A percentile compares a stretch with the other conserved stretches of the same genome.
These are phyloP conservation scores for Ascoidea asiatica DNA, from an alignment of 805 yeast species.

Conservation along the genomic window DNA sequence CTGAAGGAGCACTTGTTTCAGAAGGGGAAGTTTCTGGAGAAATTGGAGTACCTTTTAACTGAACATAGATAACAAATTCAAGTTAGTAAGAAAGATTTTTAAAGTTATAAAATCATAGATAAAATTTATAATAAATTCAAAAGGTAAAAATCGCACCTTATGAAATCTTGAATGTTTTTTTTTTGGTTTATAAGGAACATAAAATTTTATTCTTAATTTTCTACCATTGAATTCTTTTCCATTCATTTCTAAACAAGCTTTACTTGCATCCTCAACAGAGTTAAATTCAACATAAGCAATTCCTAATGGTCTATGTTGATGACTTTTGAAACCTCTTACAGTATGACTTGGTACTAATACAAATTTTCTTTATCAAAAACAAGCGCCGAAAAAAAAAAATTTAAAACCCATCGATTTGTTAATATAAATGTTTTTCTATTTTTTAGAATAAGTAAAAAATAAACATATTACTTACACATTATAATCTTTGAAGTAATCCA, in stretches of 20 bases:
- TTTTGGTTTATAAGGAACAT: slow-evolving; percentile 27
- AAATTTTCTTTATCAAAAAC: slow-evolving; percentile 12
- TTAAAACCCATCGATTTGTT: not conserved
- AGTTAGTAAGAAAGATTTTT: too few species aligned
- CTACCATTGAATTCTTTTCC: slow-evolving; percentile 46
- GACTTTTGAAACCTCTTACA: slow-evolving; percentile 28
- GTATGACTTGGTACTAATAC: slow-evolving; percentile 44
- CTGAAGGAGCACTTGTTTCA: not conserved
- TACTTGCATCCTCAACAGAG: slow-evolving; percentile 50
- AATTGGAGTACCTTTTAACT: not conserved
- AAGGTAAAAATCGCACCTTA: too few species aligned
- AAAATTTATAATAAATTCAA: too few species aligned
- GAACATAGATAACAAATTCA: too few species aligned
- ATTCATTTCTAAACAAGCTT: slow-evolving; percentile 60
- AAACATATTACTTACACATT: slow-evolving; percentile 27
- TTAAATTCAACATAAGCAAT: slow-evolving; percentile 80
- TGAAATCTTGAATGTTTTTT: slow-evolving; percentile 1
- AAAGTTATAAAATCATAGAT: too few species aligned
- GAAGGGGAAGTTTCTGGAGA: not conserved
- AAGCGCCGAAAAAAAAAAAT: not conserved
- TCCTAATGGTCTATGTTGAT: slow-evolving; percentile 38
- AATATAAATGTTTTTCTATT: too few species aligned
- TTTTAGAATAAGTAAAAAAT: too few species aligned
- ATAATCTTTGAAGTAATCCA: slow-evolving; percentile 27
- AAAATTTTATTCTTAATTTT: slow-evolving; percentile 24